These are phyloP conservation scores for Colletotrichum navitas DNA, from an alignment of 2,329 filamentous ascomycete species.

Conservation along the genomic window DNA sequence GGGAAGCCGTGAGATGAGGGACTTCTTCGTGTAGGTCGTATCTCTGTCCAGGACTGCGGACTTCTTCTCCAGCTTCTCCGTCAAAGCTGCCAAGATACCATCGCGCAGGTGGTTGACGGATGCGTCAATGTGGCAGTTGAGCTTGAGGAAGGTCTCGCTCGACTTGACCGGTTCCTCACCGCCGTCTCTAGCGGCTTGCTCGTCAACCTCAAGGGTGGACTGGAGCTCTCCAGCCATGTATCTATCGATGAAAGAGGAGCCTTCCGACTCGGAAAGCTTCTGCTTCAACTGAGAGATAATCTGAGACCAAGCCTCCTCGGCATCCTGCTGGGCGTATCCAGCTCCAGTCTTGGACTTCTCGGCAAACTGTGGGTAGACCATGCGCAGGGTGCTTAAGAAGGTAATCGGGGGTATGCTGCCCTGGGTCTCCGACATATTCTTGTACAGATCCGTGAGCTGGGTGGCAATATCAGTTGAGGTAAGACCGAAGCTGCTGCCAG, in stretches of 20 bases:
- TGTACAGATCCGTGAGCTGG: conserved; percentile 86
- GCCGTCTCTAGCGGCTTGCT: conserved; percentile 78
- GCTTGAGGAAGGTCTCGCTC: conserved; percentile 86
- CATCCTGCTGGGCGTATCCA: conserved; percentile 97
- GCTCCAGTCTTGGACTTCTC: conserved; percentile 85
- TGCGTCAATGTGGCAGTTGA: conserved; percentile 94
- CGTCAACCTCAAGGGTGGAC: conserved; percentile 85
- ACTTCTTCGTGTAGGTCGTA: conserved; percentile 88
- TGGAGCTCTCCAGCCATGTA: conserved; percentile 89
- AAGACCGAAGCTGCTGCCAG: conserved; percentile 53
- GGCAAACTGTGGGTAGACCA: conserved; percentile 90
- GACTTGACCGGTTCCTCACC: conserved; percentile 78
- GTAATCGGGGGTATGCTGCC: conserved; percentile 85
- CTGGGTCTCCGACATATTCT: conserved; percentile 90
- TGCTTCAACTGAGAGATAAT: conserved; percentile 86
- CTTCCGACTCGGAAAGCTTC: conserved; percentile 70
- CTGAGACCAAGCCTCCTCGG: conserved; percentile 98
- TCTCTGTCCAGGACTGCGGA: conserved; percentile 83
- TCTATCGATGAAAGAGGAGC: conserved; percentile 85
- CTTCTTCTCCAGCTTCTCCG: conserved; percentile 91
- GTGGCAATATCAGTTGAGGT: conserved; percentile 41
- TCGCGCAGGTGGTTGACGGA: conserved; percentile 92
- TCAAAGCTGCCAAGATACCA: conserved; percentile 84
- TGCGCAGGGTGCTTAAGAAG: conserved; percentile 85
- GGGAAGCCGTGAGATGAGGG: conserved; percentile 88